These are phyloP conservation scores for Ophiorrhiza pumila DNA, from an alignment of 257 asterid species.

Conservation along the genomic window DNA sequence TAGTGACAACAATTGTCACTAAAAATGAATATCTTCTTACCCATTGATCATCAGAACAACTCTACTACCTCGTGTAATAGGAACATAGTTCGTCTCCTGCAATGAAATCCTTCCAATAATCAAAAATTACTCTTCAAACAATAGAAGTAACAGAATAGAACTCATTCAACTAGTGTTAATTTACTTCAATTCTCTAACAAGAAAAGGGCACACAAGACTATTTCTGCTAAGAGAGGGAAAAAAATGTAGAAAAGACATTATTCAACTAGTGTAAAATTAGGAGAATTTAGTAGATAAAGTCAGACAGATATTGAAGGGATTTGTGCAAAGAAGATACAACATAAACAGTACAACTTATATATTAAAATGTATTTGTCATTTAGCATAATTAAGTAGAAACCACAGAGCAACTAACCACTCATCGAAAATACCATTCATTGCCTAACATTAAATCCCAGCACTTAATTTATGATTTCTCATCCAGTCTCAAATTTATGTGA, in stretches of 20 bases:
- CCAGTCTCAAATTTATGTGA: background rate
- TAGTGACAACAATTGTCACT: background rate
- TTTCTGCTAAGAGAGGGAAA: too few species aligned
- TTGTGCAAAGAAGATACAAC: background rate
- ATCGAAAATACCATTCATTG: background rate
- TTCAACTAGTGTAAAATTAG: too few species aligned
- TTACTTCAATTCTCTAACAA: background rate
- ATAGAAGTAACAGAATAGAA: background rate
- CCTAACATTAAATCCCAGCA: background rate
- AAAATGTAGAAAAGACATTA: background rate
- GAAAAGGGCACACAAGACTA: background rate
- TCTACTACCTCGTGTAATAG: slow-evolving; percentile 89
- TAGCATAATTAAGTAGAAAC: too few species aligned
- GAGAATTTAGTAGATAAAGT: background rate
- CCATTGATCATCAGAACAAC: slow-evolving; percentile 89
- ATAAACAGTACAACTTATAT: background rate
- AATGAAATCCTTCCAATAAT: slow-evolving; percentile 24
- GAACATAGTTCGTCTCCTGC: slow-evolving; percentile 91
- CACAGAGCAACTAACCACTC: background rate
- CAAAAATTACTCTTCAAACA: background rate
- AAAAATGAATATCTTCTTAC: slow-evolving; percentile 43
- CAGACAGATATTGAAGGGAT: background rate
- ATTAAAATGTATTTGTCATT: background rate
- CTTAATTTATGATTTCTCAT: background rate
- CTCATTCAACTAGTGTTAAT: background rate